Conservation (phyloP, 257 asterid genomes). For the Ajuga chamaepitys region DNA sequence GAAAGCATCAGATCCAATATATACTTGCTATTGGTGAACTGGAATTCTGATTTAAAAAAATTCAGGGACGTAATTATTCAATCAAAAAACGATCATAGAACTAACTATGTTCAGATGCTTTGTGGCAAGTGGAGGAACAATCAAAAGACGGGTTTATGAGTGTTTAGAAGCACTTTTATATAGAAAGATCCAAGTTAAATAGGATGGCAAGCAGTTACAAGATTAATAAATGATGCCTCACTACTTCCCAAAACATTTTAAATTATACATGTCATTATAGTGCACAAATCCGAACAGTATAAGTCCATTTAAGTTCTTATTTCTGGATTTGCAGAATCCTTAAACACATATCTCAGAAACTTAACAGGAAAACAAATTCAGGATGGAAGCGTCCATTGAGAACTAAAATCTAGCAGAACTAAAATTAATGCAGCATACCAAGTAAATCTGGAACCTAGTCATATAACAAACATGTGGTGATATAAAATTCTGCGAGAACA, state of each 20-base stretch:
- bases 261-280: neutral
- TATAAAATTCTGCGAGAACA: neutral
- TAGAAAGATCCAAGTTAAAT: neutral
- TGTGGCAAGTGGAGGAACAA: neutral
- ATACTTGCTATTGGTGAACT: neutral
- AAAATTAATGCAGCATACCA: neutral
- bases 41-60: neutral
- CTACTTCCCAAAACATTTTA: neutral
- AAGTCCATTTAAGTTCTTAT: neutral
- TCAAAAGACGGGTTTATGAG: neutral
- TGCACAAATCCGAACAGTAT: neutral
- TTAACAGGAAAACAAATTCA: neutral
- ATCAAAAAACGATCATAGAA: neutral
- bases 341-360: neutral
- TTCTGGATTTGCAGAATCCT: neutral
- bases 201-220: neutral
- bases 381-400: neutral
- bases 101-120: neutral
- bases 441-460: neutral
- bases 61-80: neutral
- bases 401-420: neutral
- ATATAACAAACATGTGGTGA: constrained; percentile 3
- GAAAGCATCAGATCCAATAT: neutral
- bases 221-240: neutral
- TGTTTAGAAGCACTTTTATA: neutral